phyloP scores from a whole-genome alignment of 371 early-diverging fungal genomes.

The Rhizopus microsporus region DNA sequence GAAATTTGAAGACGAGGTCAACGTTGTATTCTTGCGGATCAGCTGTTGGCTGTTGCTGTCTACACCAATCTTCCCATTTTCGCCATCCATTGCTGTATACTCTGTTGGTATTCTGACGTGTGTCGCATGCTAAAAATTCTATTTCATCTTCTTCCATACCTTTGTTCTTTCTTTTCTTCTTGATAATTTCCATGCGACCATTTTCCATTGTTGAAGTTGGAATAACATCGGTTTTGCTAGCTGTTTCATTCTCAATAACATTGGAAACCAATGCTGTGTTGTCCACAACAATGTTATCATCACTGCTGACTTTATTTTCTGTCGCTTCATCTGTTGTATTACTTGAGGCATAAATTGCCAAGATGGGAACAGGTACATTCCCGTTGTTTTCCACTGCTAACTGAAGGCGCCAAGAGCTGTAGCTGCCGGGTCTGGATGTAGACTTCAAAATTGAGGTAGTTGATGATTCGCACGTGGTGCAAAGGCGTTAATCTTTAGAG shows the following conservation, averaged over 20 bases:
- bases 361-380: slow-evolving; percentile 25
- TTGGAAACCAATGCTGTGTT: slow-evolving; percentile 21
- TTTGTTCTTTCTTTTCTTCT: not conserved
- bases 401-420: slow-evolving; percentile 26
- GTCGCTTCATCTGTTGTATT: slow-evolving; percentile 16
- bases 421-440: slow-evolving; percentile 24
- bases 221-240: slow-evolving; percentile 2
- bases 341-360: slow-evolving; percentile 31
- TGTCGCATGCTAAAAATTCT: not conserved
- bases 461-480: slow-evolving; percentile 17
- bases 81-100: not conserved
- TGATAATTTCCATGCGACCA: slow-evolving; percentile 16
- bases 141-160: not conserved
- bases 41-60: not conserved
- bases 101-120: not conserved
- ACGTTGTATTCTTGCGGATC: too few relatives aligned
- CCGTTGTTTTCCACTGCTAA: slow-evolving; percentile 15
- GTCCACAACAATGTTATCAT: slow-evolving; percentile 27
- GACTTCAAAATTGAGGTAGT: slow-evolving; percentile 21
- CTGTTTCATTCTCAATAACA: not conserved
- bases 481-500: slow-evolving; percentile 25
- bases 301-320: slow-evolving; percentile 10
- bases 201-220: not conserved
- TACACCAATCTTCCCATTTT: not conserved
- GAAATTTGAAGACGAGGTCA: not conserved